Evolutionary conservation across 2,329 filamentous ascomycete genomes (phyloP).

Genomic region (Fusarium caatingaense): DNA sequence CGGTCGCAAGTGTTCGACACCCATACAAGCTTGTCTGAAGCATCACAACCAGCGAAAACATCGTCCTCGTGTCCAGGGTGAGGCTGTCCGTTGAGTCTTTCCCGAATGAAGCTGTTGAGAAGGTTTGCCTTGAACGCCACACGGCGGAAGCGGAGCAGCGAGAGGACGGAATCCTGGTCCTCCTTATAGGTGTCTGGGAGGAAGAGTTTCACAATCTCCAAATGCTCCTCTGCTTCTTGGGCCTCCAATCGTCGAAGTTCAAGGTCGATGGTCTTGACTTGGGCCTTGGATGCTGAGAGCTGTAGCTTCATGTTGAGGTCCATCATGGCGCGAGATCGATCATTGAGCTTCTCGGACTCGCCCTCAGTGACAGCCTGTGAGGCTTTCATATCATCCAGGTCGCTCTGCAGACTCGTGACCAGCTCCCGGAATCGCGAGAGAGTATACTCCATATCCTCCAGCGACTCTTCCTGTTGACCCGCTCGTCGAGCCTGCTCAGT

Average conservation of each 20-base stretch:
- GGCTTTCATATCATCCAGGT: constrained; percentile 91
- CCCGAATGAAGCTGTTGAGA: constrained; percentile 81
- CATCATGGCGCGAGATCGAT: constrained; percentile 92
- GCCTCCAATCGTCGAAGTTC: constrained; percentile 89
- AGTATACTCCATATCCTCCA: constrained; percentile 92
- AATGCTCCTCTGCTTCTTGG: constrained; percentile 87
- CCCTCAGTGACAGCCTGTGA: constrained; percentile 93
- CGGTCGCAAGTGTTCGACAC: constrained; percentile 85
- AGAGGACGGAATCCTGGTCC: constrained; percentile 87
- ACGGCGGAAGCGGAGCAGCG: constrained; percentile 87
- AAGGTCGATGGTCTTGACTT: constrained; percentile 93
- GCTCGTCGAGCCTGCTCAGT: constrained; percentile 81
- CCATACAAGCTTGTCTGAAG: constrained; percentile 87
- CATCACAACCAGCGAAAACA: constrained; percentile 81
- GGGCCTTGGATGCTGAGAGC: constrained; percentile 87
- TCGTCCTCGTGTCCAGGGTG: constrained; percentile 80
- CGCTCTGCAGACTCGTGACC: constrained; percentile 84
- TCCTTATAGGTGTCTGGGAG: constrained; percentile 84
- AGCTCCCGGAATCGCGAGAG: constrained; percentile 89
- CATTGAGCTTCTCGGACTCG: constrained; percentile 90
- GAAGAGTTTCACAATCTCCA: constrained; percentile 90
- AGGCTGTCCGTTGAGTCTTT: constrained; percentile 76
- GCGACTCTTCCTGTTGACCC: constrained; percentile 79
- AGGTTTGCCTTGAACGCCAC: constrained; percentile 89
- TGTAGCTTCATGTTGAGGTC: constrained; percentile 96